Percentiles rank a stretch among this genome's conserved stretches.
Conservation (phyloP, 1,284 basidiomycete genomes). For the Malassezia cuniculi region DNA sequence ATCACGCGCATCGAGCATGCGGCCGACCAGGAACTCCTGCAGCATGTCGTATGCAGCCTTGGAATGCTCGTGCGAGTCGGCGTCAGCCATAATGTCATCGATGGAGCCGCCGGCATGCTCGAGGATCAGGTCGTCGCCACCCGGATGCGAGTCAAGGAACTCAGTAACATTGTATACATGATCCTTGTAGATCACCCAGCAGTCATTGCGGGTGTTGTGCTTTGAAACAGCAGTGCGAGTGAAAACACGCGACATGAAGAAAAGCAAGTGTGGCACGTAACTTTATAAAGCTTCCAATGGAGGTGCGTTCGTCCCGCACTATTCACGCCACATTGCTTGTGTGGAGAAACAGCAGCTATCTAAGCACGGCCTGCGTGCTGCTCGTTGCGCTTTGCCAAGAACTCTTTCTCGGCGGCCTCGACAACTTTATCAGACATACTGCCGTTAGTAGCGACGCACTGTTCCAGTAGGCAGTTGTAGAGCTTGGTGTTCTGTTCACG, state of each 20-base stretch:
- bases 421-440: slow-evolving; percentile 5
- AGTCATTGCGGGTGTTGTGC: slow-evolving; percentile 54
- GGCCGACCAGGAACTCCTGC: slow-evolving; percentile 54
- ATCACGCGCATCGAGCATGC: background rate
- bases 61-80: slow-evolving; percentile 79
- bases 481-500: slow-evolving; percentile 8
- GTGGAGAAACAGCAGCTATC: no score
- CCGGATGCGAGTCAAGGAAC: slow-evolving; percentile 48
- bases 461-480: slow-evolving; percentile 5
- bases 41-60: slow-evolving; percentile 83
- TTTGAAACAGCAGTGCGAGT: slow-evolving; percentile 21
- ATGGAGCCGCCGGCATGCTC: slow-evolving; percentile 73
- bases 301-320: no score
- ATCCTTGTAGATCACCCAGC: slow-evolving; percentile 49
- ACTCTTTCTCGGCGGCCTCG: slow-evolving; percentile 6
- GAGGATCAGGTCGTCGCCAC: slow-evolving; percentile 50
- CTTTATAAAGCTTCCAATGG: no score
- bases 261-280: no score
- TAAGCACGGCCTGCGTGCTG: no score
- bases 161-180: slow-evolving; percentile 49
- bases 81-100: slow-evolving; percentile 66
- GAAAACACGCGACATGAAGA: slow-evolving; percentile 22
- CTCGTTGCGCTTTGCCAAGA: slow-evolving; percentile 5
- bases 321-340: no score
- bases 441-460: slow-evolving; percentile 2